Evolutionary conservation across 257 asterid genomes (phyloP), one percentile per base, ranked within the genome.

Genomic region (Capsicum rhomboideum): DNA sequence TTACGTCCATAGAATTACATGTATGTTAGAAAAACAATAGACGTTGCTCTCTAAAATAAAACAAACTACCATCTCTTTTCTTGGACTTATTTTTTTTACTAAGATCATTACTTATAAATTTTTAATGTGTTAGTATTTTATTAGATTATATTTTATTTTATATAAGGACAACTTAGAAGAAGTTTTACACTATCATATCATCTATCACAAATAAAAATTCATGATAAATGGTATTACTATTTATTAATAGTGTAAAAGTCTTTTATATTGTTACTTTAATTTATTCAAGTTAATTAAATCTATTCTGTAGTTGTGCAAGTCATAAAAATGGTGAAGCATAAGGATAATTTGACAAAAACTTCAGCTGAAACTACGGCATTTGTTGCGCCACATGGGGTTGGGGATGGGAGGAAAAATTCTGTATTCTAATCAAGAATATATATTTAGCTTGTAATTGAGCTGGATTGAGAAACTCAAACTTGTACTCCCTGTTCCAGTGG

Each of bases 301-400:
- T 46, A 7, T 74, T 21, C 10, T 46, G 56, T 42, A 40, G 0
- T 40, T 40, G 55, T 72, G 59, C 14, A 46, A 21, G 31, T 44
- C 18, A 46, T 46, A 9, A 68, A n/a, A 68, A 68, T 23, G 80
- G 42, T 23, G 23, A 58, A 18, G 53, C 74, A 20, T 55, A 37
- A 69, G 18, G 44, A 56, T 83, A 63, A 59, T 54, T 23, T 8
- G 23, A 26, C 58, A 6, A 54, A 8, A 17, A 4, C 21, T 56
- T 54, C 20, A 66, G 50, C 78, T 83, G 66, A 78, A 75, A 75
- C 78, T 10, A 17, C 86, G 83, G 86, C 54, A 26, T 26, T 18
- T 18, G 81, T 31, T 58, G 63, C 68, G 86, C 79, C 79, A 84
- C 56, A 77, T 77, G 81, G 81, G 46, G 44, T 8, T 14, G 26